Percentiles rank a stretch among this genome's conserved stretches.
Conservation (phyloP, 257 asterid species). For the Asclepias syriaca region DNA sequence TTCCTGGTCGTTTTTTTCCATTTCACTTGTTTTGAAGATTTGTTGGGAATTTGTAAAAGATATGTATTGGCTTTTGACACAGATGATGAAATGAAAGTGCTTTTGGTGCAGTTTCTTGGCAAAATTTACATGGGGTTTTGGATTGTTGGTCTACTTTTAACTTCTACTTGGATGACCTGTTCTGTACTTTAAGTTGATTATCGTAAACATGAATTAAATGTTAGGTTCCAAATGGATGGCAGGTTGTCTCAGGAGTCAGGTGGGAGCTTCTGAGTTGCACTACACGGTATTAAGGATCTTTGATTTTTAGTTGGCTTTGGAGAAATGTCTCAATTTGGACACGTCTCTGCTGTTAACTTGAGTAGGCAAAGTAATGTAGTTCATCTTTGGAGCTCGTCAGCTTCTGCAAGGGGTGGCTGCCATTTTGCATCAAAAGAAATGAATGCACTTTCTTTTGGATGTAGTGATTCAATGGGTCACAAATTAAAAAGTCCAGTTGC, state of each 20-base stretch:
- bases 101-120: background rate
- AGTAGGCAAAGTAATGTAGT: conserved; percentile 40
- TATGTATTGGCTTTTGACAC: background rate
- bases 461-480: conserved; percentile 53
- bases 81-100: background rate
- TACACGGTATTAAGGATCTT: conserved; percentile 12
- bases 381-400: conserved; percentile 32
- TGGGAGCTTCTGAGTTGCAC: conserved; percentile 19
- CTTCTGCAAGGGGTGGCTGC: conserved; percentile 28
- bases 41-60: background rate
- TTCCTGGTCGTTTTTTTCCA: background rate
- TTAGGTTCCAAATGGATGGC: conserved; percentile 10
- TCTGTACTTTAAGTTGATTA: background rate
- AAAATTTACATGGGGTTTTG: background rate
- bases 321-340: conserved; percentile 64
- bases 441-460: conserved; percentile 46
- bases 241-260: conserved; percentile 17
- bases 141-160: background rate
- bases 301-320: conserved; percentile 13
- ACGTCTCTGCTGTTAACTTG: conserved; percentile 69
- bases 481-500: conserved; percentile 36
- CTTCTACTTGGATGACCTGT: background rate
- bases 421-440: conserved; percentile 22
- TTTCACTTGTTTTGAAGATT: background rate
- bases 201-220: background rate